Evolutionary conservation across 768 basidiomycete species (phyloP), one percentile per base, ranked within the genome.

Genomic region (Macrocybe gigantea): DNA sequence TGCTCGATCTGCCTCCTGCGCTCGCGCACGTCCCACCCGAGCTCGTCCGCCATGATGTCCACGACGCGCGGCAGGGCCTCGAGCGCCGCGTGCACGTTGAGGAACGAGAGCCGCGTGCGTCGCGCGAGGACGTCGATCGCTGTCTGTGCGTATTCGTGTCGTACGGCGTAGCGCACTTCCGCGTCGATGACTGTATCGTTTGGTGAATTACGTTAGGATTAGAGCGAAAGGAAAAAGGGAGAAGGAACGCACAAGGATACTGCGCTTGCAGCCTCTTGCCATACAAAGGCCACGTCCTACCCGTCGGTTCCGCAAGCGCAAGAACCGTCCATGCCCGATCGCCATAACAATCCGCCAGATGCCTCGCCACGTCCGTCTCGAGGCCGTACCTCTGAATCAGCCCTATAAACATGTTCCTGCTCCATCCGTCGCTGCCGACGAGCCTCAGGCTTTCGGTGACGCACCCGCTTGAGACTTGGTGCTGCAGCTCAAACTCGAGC

Each of bases 291-390:
- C 88, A 94, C 8, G 71, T 74, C 47, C 75, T 73, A 30, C 87
- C 87, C 0, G 90, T 93, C 3, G 83, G 79, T 43, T 83, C 74
- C 1, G 88, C 85, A 49, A 93, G 77, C 0, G 82, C 79, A 57
- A 86, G 88, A 0, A 98, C 90, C 0, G 88, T 87, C 95, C 95
- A 98, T 0, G 95, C 93, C 44, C 93, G 86, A 65, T 96, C 93
- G 22, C 95, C 95, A 60, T 99, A 98, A 57, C 84, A 88, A 46
- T 89, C 84, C n/a, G 93, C 82, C 4, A 99, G 74, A 59, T 97
- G 93, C 60, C 86, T 86, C 2, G 95, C 95, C 3, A 97, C 89
- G 29, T 95, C 94, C 1, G 88, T 85, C 49, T 91, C 88, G 14
- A 95, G 64, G 14, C 93, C 93, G 65, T 90, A 95, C 90, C 88